Base-by-base conservation (phyloP, 106 monocot species). In the Narthecium ossifragum region DNA sequence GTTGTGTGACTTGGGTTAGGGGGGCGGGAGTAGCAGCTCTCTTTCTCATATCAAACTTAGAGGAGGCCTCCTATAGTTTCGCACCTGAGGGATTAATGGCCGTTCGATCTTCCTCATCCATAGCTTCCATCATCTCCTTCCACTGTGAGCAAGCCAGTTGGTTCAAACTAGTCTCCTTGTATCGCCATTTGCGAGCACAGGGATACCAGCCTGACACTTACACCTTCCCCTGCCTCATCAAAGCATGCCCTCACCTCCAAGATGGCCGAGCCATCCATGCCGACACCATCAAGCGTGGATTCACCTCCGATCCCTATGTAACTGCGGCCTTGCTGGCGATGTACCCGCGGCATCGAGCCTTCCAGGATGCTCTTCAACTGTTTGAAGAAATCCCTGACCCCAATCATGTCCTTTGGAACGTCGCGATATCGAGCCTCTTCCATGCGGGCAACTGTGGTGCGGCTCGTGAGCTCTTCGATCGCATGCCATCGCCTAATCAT, bases 381-480 rank as follows among this genome's bases (percentile, higher is more conserved):
- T 49, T 64, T 26, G 63, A 64, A 50, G 51, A 64, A 64, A 51
- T 51, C 24, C 51, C 51, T 49, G n/a, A 64, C 14, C 36, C 13
- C 5, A 50, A 51, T 15, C 25, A 50, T 17, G 17, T 64, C 26
- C 12, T 26, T 7, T 64, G 63, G 63, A 64, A 64, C 63, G 23
- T 36, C 10, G 32, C 63, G 10, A 51, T 64, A 15, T 64, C 63
- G 28, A 22, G 33, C 51, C 38, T 39, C 22, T 64, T 64, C 63
- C 51, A 36, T 17, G 33, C 25, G 2, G 63, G 63, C 33, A 33
- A 64, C 26, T 51, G 50, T 36, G 7, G 17, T 23, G 32, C 50
- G 15, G 63, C 63, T 51, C 48, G 13, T 0, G 4, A 51, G 49
- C 34, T 63, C 49, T 63, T 63, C 34, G 34, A 51, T 25, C 25